Base-by-base conservation (phyloP, 306 rosid genomes). In the Boehmeria nivea region DNA sequence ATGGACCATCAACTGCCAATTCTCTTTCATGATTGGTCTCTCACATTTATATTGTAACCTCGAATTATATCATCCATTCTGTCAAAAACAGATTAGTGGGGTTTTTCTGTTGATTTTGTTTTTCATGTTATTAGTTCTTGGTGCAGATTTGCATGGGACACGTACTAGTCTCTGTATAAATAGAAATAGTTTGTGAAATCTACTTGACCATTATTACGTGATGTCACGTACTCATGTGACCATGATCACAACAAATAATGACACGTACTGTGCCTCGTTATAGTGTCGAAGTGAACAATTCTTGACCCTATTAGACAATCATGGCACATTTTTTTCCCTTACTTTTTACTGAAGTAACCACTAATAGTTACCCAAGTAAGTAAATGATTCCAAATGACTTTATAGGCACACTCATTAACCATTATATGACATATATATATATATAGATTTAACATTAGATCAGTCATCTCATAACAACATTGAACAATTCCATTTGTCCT, bases 1-100 rank as follows among this genome's bases (percentile, higher is more conserved):
- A 6, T 40, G 51, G 44, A 44, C 33, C 68, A 63, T 51, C 59
- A 39, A 18, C 31, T 40, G n/a, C n/a, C n/a, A n/a, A 51, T 63
- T 37, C 17, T 26, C 58, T 21, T 54, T 54, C 43, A 34, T 34
- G 59, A 12, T 54, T 54, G 44, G 34, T 54, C 4, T 51, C 38
- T 27, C 22, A 25, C 22, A 51, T 19, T 10, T n/a, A 1, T 44
- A 17, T 20, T 46, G 51, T 22, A 46, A 46, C 23, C 51, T 46
- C 23, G 15, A 46, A 46, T 46, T n/a, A 13, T 20, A 22, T 46
- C 26, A 19, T 6, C 17, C 51, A 19, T 21, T 20, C 24, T 46
- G 51, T 22, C 51, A 46, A 46, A 33, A 20, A 8, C 12, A 20
- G 51, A 8, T 3, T 46, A 46, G 51, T 46, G 51, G 27, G 26